phyloP scores from a whole-genome alignment of 805 yeast genomes.

The Candida chauliodis region DNA sequence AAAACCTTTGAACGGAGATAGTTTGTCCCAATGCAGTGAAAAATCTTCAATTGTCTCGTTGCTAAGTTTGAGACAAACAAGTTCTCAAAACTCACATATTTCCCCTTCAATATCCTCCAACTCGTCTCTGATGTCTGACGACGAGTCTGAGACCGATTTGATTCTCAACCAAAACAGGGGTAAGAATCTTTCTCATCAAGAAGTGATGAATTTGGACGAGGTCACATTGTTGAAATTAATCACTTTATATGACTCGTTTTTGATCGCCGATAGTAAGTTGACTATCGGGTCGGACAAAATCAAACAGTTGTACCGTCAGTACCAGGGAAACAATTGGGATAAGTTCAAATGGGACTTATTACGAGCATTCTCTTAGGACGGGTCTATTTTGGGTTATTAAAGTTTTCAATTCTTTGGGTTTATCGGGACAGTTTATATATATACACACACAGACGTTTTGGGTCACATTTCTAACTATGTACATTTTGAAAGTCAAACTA shows the following conservation, averaged over 20 bases:
- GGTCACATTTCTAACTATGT: too few relatives aligned
- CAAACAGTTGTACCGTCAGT: conserved; percentile 7
- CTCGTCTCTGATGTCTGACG: conserved; percentile 9
- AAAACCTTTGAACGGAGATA: background rate
- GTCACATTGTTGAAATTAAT: conserved; percentile 30
- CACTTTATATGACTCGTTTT: conserved; percentile 33
- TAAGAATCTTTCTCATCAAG: conserved; percentile 12
- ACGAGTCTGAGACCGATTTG: conserved; percentile 7
- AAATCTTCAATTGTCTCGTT: conserved; percentile 9
- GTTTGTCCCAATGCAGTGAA: too few relatives aligned
- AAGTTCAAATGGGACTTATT: conserved; percentile 13
- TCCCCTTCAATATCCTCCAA: too few relatives aligned
- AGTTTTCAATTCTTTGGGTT: background rate
- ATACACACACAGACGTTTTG: too few relatives aligned
- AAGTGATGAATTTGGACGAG: conserved; percentile 20
- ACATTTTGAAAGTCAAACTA: background rate
- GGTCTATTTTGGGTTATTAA: background rate
- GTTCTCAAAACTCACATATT: background rate
- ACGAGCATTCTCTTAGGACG: conserved; percentile 5
- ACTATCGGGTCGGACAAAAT: conserved; percentile 8
- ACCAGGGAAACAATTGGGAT: conserved; percentile 11
- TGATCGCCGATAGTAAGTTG: conserved; percentile 9
- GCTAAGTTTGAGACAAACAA: conserved; percentile 12
- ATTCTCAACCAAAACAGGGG: conserved; percentile 14
- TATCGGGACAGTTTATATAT: too few relatives aligned